Percentiles rank a stretch among this genome's conserved stretches.
phyloP scores from a whole-genome alignment of 176 grass and related monocot genomes.

The Olyra latifolia region DNA sequence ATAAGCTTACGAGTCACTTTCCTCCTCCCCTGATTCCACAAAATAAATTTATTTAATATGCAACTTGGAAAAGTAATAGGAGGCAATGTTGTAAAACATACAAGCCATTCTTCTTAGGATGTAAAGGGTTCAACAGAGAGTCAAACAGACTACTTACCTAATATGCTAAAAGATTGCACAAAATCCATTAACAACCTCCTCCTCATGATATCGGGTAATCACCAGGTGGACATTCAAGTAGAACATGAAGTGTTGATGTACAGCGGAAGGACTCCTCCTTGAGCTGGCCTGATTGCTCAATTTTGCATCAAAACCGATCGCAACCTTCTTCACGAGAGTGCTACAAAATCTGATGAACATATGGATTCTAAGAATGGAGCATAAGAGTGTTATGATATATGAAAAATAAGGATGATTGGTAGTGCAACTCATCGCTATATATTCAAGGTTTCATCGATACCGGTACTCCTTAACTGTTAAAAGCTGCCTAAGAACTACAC shows the following conservation, averaged over 20 bases:
- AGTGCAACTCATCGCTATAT: conserved; percentile 61
- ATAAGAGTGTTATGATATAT: conserved; percentile 6
- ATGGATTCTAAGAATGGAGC: conserved; percentile 1
- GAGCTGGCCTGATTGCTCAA: conserved; percentile 45
- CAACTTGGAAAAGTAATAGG: too few relatives aligned
- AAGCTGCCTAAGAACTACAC: conserved; percentile 71
- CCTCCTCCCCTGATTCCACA: conserved; percentile 71
- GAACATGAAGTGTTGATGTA: conserved; percentile 73
- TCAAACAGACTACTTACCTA: conserved; percentile 35
- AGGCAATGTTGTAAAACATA: conserved; percentile 12
- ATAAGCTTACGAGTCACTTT: conserved; percentile 84
- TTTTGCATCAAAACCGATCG: conserved; percentile 41
- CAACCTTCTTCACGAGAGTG: conserved; percentile 57
- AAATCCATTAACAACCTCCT: conserved; percentile 68
- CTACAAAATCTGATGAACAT: conserved; percentile 48
- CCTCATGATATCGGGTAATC: conserved; percentile 74
- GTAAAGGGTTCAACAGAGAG: conserved; percentile 13
- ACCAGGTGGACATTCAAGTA: conserved; percentile 85
- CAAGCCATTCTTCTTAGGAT: background rate
- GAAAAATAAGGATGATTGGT: background rate
- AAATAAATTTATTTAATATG: conserved; percentile 31
- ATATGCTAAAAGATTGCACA: conserved; percentile 57
- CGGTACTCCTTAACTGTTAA: conserved; percentile 63
- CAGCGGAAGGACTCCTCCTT: too few relatives aligned
- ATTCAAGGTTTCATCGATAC: conserved; percentile 71